Percentiles rank a stretch among this genome's conserved stretches.
Conservation (phyloP, 2,329 filamentous ascomycete genomes). For the Fusarium devonianum region DNA sequence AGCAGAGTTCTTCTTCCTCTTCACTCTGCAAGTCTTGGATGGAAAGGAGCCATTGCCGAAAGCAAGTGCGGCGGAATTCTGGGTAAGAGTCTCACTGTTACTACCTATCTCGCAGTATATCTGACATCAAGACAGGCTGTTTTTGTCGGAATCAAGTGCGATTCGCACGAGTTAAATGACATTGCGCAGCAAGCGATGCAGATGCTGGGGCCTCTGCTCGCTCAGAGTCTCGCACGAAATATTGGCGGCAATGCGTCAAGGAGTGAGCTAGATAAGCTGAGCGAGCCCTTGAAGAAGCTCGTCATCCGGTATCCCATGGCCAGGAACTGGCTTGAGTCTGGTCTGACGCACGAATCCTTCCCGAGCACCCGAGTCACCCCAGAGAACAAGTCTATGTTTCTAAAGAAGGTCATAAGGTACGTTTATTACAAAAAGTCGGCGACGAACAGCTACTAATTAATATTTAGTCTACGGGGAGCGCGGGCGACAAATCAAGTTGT, state of each 20-base stretch:
- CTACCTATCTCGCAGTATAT: neutral
- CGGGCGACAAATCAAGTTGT: constrained; percentile 71
- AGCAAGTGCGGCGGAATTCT: constrained; percentile 75
- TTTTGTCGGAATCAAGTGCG: constrained; percentile 58
- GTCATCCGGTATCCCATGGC: constrained; percentile 62
- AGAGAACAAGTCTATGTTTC: constrained; percentile 68
- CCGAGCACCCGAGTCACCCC: constrained; percentile 65
- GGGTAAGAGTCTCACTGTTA: constrained; percentile 58
- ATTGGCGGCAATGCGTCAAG: constrained; percentile 73
- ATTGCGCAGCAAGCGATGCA: constrained; percentile 59
- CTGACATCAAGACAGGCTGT: constrained; percentile 51
- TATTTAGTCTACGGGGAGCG: constrained; percentile 66
- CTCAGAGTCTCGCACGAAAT: constrained; percentile 67
- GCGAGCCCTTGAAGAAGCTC: constrained; percentile 75
- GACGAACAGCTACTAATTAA: neutral
- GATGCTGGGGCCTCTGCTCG: constrained; percentile 68
- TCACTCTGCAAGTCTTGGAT: constrained; percentile 73
- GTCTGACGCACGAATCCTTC: constrained; percentile 62
- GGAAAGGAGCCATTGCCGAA: constrained; percentile 80
- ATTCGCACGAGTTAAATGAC: constrained; percentile 52
- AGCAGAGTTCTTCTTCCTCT: constrained; percentile 73
- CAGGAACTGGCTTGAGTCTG: constrained; percentile 68
- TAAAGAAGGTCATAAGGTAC: constrained; percentile 71
- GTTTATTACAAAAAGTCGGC: too few species aligned
- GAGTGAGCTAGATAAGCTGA: constrained; percentile 75